Percentiles rank a stretch among this genome's conserved stretches.
phyloP scores from a whole-genome alignment of 371 early-diverging fungal species.

The Mortierella sp. region DNA sequence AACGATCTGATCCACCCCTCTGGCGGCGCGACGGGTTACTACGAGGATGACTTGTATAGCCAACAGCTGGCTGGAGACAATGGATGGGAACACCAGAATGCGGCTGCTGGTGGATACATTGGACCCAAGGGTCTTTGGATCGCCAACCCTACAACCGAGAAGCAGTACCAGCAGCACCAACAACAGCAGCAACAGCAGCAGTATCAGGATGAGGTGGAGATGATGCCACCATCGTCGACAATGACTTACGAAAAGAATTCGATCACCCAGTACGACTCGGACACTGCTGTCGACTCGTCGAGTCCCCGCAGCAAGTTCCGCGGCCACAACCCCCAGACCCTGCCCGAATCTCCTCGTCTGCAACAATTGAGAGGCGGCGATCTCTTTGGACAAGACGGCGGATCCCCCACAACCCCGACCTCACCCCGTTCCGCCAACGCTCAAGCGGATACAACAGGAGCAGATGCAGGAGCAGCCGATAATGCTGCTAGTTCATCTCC shows the following conservation, averaged over 20 bases:
- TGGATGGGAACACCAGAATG: conserved; percentile 5
- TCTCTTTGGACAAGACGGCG: conserved; percentile 51
- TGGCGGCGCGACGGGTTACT: conserved; percentile 30
- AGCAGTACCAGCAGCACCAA: conserved; percentile 18
- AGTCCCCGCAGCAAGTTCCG: conserved; percentile 39
- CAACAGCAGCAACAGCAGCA: conserved; percentile 21
- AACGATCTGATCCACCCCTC: conserved; percentile 31
- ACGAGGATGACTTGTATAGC: conserved; percentile 38
- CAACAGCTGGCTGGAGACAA: conserved; percentile 32
- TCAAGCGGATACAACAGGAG: neutral
- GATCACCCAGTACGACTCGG: conserved; percentile 37
- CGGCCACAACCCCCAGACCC: conserved; percentile 47
- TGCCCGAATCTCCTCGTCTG: conserved; percentile 48
- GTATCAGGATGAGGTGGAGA: conserved; percentile 11
- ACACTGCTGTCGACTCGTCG: conserved; percentile 31
- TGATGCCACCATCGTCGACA: conserved; percentile 1
- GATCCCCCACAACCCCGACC: neutral
- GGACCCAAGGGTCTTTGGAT: conserved; percentile 48
- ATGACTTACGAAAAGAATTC: conserved; percentile 40
- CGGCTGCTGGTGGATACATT: conserved; percentile 20
- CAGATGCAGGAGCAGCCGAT: neutral
- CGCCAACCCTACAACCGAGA: conserved; percentile 34
- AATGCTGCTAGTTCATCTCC: neutral
- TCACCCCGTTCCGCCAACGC: conserved; percentile 23
- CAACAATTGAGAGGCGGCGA: conserved; percentile 53